Evolutionary conservation across 495 filamentous ascomycete species (phyloP).

Genomic region (Hyaloscypha hepaticicola): DNA sequence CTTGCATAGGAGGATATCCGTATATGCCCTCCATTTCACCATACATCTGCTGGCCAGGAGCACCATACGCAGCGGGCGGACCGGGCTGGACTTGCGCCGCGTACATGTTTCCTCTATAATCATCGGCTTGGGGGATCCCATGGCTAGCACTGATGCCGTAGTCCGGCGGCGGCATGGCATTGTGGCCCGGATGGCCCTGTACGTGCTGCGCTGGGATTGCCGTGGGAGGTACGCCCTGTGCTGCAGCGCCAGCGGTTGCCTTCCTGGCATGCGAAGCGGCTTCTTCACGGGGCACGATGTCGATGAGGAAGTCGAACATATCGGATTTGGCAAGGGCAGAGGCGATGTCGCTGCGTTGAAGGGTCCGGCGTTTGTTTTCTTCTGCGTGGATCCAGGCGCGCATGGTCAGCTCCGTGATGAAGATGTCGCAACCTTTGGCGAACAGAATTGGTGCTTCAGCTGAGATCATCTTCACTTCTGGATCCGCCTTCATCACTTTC

Average conservation of each 20-base stretch:
- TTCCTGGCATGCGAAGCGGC: conserved; percentile 81
- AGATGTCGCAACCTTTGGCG: conserved; percentile 98
- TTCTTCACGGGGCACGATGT: conserved; percentile 96
- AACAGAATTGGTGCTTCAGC: conserved; percentile 97
- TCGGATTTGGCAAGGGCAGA: conserved; percentile 93
- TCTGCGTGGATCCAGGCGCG: conserved; percentile 99
- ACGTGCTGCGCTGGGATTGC: conserved; percentile 61
- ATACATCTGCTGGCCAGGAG: conserved; percentile 78
- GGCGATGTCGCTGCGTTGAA: conserved; percentile 95
- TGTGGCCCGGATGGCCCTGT: conserved; percentile 54
- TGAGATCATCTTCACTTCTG: conserved; percentile 99
- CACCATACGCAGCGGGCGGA: conserved; percentile 66
- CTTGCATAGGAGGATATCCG: conserved; percentile 73
- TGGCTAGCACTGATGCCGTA: conserved; percentile 51
- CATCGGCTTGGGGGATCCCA: conserved; percentile 66
- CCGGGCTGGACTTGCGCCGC: conserved; percentile 70
- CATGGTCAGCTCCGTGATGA: conserved; percentile 99
- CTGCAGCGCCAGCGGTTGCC: conserved; percentile 50
- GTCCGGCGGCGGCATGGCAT: conserved; percentile 61
- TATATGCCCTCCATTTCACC: conserved; percentile 81
- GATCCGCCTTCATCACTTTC: conserved; percentile 99
- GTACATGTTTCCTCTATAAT: conserved; percentile 83
- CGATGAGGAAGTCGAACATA: conserved; percentile 99
- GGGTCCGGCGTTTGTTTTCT: conserved; percentile 94
- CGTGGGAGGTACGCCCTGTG: conserved; percentile 47